Base-by-base conservation (phyloP, 148 eudicot genomes). In the Camellia lanceoleosa region DNA sequence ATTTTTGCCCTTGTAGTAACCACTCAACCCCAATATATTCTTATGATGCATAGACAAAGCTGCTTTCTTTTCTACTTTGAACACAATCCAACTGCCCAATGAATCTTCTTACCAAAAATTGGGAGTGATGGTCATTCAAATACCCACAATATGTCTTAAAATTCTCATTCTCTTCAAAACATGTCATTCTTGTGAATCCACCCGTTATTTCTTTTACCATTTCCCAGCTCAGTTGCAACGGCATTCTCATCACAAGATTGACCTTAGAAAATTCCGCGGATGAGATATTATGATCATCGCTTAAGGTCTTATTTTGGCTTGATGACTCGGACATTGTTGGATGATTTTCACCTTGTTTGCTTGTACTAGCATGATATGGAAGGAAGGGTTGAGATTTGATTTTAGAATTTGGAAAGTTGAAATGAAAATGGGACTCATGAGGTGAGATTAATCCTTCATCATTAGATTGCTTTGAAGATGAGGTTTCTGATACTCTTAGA, bases 11-110 rank as follows among this genome's bases (percentile, higher is more conserved):
- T 74, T 46, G 79, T 80, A 79, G 47, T 52, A 80, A 46, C 58
- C 83, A 74, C 64, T 13, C 58, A 80, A 64, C 44, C 83, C 23
- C 18, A 80, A 4, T 65, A 80, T 74, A 49, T 80, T 74, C 1
- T 74, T 80, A 23, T 80, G 83, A 55, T 80, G 47, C 79, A 80
- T 55, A 74, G 73, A 54, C 46, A 64, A 58, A n/a, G 83, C 83
- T 42, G 78, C 79, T 61, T 15, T 74, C 67, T 65, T 80, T 67
- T 80, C 83, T 20, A 74, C 74, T 14, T 66, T 55, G 67, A 14
- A 74, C 19, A 18, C 66, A 19, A 19, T 65, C 16, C 46, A 52
- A 55, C 2, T 66, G 30, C 42, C 78, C 67, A 46, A 43, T 60
- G 16, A 65, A 80, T 74, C 65, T 54, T 75, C 54, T 80, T 8